A percentile compares a stretch with the other conserved stretches of the same genome.
phyloP scores from a whole-genome alignment of 164 flowering plant species.

The Magnolia kwangsiensis region DNA sequence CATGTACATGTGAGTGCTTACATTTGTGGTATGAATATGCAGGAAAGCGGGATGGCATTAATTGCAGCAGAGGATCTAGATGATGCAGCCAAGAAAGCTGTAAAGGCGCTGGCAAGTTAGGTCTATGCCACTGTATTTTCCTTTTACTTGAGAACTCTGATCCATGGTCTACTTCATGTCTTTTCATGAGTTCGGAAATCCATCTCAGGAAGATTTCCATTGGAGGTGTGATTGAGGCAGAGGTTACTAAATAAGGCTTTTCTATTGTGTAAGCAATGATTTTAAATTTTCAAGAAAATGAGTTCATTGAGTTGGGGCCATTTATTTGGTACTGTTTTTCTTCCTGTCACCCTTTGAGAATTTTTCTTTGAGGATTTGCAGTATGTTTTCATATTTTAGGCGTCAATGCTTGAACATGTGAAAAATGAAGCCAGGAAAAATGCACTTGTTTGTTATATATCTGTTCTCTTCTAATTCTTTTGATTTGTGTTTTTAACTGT shows the following conservation, averaged over 20 bases:
- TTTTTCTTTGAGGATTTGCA: too few relatives aligned
- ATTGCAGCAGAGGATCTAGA: conserved; percentile 93
- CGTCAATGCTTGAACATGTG: too few relatives aligned
- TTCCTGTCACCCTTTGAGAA: neutral
- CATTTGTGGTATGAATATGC: conserved; percentile 1
- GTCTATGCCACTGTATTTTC: neutral
- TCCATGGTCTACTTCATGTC: neutral
- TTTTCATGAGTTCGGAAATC: neutral
- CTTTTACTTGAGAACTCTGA: neutral
- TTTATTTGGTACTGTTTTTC: neutral
- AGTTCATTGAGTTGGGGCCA: neutral
- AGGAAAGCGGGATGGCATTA: conserved; percentile 70
- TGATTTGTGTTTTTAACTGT: too few relatives aligned
- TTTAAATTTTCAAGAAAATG: neutral
- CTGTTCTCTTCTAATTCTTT: too few relatives aligned
- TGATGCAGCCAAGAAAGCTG: conserved; percentile 97
- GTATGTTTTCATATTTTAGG: too few relatives aligned
- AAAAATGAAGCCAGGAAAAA: too few relatives aligned
- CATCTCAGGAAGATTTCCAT: neutral
- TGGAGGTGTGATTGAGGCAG: conserved; percentile 1
- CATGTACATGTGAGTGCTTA: too few relatives aligned
- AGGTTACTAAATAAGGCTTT: conserved; percentile 7
- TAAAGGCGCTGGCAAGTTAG: conserved; percentile 47
- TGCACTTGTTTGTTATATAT: too few relatives aligned
- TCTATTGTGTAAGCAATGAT: too few relatives aligned